phyloP scores from a whole-genome alignment of 2,329 filamentous ascomycete species.

The Cercospora zeae-maydis region DNA sequence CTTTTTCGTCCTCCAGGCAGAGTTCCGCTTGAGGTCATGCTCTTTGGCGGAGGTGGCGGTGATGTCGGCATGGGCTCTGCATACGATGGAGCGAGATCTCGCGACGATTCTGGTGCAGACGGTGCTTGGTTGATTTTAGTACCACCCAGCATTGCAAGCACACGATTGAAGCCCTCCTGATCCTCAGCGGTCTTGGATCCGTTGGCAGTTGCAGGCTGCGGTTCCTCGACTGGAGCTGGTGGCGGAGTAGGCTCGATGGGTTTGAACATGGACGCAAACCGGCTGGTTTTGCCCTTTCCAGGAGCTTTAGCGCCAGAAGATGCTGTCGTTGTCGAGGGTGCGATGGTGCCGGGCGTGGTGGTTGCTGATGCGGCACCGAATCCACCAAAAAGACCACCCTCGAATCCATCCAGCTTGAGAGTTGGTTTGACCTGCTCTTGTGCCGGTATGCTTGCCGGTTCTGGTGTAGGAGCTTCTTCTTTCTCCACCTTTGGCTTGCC shows the following conservation, averaged over 20 bases:
- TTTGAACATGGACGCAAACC: conserved; percentile 73
- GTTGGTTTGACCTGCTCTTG: conserved; percentile 33
- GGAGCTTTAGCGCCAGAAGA: conserved; percentile 12
- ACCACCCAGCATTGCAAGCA: conserved; percentile 73
- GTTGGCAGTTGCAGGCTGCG: conserved; percentile 23
- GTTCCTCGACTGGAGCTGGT: conserved; percentile 14
- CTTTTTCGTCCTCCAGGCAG: conserved; percentile 30
- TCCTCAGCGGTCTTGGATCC: conserved; percentile 58
- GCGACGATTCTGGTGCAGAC: conserved; percentile 37
- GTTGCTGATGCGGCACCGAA: conserved; percentile 46
- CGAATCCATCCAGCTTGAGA: conserved; percentile 62
- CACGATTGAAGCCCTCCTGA: conserved; percentile 69
- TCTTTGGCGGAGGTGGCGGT: conserved; percentile 23
- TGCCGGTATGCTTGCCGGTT: conserved; percentile 20
- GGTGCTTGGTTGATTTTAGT: conserved; percentile 31
- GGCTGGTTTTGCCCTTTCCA: conserved; percentile 68
- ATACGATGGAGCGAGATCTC: conserved; percentile 18
- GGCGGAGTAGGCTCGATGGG: conserved; percentile 23
- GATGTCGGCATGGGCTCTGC: conserved; percentile 27
- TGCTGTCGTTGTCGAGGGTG: conserved; percentile 13
- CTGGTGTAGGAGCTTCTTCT: conserved; percentile 16
- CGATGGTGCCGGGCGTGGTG: conserved; percentile 18
- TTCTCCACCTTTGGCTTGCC: conserved; percentile 39
- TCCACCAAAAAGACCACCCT: conserved; percentile 73
- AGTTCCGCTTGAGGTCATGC: conserved; percentile 26